These are phyloP conservation scores for Wilcoxina mikolae DNA, from an alignment of 495 filamentous ascomycete genomes.

Conservation along the genomic window DNA sequence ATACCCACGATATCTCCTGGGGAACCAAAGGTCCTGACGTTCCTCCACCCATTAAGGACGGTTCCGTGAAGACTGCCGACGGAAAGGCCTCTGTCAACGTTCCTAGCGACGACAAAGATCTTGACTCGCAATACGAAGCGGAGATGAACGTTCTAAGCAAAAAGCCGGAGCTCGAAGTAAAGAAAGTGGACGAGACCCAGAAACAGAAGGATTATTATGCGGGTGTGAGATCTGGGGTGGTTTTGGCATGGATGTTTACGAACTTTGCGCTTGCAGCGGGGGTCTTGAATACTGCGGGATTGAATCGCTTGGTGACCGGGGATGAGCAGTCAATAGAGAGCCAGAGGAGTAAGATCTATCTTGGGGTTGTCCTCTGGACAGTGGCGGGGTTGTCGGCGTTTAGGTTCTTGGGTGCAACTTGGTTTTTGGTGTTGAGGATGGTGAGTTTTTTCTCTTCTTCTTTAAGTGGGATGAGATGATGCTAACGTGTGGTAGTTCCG, in stretches of 20 bases:
- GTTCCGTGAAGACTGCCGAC: constrained; percentile 33
- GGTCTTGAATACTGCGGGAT: constrained; percentile 71
- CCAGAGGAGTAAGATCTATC: constrained; percentile 55
- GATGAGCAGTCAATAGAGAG: constrained; percentile 34
- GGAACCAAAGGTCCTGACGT: constrained; percentile 91
- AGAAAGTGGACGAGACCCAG: constrained; percentile 45
- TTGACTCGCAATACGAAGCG: constrained; percentile 86
- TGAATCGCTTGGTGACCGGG: constrained; percentile 46
- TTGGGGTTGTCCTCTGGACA: constrained; percentile 80
- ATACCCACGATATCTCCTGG: constrained; percentile 95
- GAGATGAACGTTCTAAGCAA: constrained; percentile 60
- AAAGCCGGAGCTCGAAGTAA: constrained; percentile 53
- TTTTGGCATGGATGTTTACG: constrained; percentile 89
- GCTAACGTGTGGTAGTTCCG: background rate
- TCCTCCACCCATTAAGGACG: constrained; percentile 40
- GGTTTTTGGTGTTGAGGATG: constrained; percentile 90
- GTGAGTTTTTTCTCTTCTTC: constrained; percentile 38
- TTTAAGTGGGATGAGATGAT: no score
- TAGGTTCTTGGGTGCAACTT: constrained; percentile 79
- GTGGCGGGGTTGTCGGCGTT: constrained; percentile 77
- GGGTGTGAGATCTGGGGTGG: constrained; percentile 80
- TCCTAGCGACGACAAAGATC: constrained; percentile 55
- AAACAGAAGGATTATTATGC: constrained; percentile 98
- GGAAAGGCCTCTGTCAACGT: constrained; percentile 91
- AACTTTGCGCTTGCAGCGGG: constrained; percentile 81